Percentiles rank a stretch among this genome's conserved stretches.
Conservation (phyloP, 257 asterid species). For the Nyctanthes arbortristis region DNA sequence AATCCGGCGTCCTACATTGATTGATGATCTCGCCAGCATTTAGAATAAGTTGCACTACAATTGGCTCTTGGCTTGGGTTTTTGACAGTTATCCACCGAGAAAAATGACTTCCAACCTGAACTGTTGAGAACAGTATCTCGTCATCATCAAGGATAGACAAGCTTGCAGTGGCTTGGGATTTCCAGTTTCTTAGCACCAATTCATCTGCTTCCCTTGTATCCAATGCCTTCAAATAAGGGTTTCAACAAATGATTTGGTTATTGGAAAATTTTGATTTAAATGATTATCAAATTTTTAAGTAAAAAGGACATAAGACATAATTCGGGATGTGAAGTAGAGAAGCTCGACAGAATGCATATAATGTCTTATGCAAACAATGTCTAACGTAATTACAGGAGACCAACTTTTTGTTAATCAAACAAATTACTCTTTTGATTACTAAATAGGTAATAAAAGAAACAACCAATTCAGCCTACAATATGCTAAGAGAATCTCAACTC, state of each 20-base stretch:
- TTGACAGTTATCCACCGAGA: constrained; percentile 62
- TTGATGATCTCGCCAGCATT: constrained; percentile 72
- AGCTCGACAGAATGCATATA: not conserved
- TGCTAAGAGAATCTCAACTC: not conserved
- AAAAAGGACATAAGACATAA: not conserved
- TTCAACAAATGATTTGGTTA: constrained; percentile 18
- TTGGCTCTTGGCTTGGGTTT: constrained; percentile 72
- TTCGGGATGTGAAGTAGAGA: not conserved
- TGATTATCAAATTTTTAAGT: not conserved
- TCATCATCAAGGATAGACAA: constrained; percentile 57
- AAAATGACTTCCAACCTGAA: constrained; percentile 63
- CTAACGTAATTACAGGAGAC: not conserved
- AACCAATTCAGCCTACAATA: not conserved
- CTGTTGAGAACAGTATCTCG: constrained; percentile 58
- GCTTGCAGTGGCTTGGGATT: constrained; percentile 63
- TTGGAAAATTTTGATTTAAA: constrained; percentile 8
- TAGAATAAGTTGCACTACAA: constrained; percentile 73
- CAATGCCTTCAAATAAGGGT: constrained; percentile 46
- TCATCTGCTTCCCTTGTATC: constrained; percentile 61
- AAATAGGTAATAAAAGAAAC: not conserved
- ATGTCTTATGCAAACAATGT: not conserved
- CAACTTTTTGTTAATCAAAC: not conserved
- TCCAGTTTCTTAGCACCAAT: constrained; percentile 68
- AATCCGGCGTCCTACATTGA: constrained; percentile 55
- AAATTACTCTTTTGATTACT: not conserved